Evolutionary conservation across 768 basidiomycete species (phyloP), one percentile per base, ranked within the genome.

Genomic region (Coprinellus micaceus): DNA sequence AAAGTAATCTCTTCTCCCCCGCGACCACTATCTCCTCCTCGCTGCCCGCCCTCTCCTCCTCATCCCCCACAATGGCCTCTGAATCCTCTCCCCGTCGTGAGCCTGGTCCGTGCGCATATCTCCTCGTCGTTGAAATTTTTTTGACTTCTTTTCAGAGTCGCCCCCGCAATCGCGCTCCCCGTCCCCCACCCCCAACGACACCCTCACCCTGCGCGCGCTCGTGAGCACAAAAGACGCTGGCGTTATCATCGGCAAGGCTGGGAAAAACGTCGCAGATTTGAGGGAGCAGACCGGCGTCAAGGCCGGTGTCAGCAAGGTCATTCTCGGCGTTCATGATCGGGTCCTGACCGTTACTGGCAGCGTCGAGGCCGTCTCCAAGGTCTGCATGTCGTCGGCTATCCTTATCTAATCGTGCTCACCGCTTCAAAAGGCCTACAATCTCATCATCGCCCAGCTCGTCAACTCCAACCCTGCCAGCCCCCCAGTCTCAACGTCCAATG

Each of bases 271-370:
- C 67, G 96, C 96, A 60, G 92, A 95, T 73, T 83, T 99, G 66
- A 84, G 97, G 60, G 92, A 96, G 63, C 88, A 91, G 66, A 96
- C 94, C 43, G 94, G 91, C 62, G 95, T 97, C 76, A 98, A 94
- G 75, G 95, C 97, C 60, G 97, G 97, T 69, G 97, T 99, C 73
- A 94, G 89, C 82, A 98, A 97, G 73, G 96, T 98, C 79, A 94
- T 96, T 58, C 85, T 88, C 54, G 97, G 97, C 66, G 94, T 99
- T 58, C 94, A 97, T 70, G 97, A 99, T 75, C 89, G 97, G 65
- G 94, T 98, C 69, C 85, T 99, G 69, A 93, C 90, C 65, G 89
- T 98, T 72, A 87, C 85, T 58, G 97, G 97, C 56, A 82, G 89
- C 44, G 88, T 97, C 64, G 94, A 98, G 65, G 87, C 85, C 60